phyloP scores from a whole-genome alignment of 148 eudicot genomes.

The Polygonum aviculare region DNA sequence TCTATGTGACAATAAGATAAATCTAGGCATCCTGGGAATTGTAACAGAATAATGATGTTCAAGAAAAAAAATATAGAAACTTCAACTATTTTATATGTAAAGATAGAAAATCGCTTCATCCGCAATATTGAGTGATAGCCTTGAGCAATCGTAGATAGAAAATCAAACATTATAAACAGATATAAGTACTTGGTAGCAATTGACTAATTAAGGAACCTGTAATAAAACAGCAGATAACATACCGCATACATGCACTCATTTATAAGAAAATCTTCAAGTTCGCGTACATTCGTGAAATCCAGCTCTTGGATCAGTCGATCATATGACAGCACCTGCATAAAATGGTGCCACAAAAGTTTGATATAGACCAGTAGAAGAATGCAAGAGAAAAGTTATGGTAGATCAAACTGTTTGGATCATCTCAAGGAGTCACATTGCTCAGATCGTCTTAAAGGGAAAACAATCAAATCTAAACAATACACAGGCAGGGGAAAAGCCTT shows the following conservation, averaged over 20 bases:
- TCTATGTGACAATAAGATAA: neutral
- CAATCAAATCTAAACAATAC: neutral
- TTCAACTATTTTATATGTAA: no score
- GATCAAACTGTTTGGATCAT: neutral
- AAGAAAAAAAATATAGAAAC: neutral
- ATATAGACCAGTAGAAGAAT: neutral
- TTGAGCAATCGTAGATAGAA: neutral
- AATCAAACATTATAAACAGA: neutral
- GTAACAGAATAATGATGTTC: neutral
- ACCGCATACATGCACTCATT: constrained; percentile 99
- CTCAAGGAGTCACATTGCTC: neutral
- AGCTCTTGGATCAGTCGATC: constrained; percentile 74
- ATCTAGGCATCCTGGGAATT: neutral
- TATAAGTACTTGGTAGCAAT: neutral
- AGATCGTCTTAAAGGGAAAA: no score
- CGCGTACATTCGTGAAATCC: constrained; percentile 90
- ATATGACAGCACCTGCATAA: constrained; percentile 71
- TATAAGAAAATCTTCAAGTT: constrained; percentile 93
- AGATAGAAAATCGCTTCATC: no score
- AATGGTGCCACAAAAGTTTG: neutral
- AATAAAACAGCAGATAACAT: constrained; percentile 23
- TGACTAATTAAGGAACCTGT: neutral
- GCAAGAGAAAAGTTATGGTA: neutral
- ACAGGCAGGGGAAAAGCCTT: neutral
- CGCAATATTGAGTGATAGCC: no score